phyloP scores from a whole-genome alignment of 768 basidiomycete genomes.

The Pleurotus pulmonarius region DNA sequence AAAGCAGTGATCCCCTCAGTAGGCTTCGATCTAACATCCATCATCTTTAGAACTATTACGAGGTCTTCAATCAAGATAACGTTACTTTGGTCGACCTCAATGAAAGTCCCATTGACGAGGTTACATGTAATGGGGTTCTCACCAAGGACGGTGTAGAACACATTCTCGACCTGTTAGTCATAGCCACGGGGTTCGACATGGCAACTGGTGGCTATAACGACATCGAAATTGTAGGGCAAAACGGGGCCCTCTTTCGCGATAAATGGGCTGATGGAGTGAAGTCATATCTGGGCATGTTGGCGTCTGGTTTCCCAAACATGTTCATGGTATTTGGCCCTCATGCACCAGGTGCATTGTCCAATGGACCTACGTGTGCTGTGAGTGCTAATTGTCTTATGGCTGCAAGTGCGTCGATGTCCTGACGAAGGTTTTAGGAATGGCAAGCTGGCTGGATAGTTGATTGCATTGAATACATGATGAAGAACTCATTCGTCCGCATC shows the following conservation, averaged over 20 bases:
- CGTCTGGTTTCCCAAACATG: constrained; percentile 14
- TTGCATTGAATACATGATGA: constrained; percentile 10
- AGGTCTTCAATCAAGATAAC: constrained; percentile 14
- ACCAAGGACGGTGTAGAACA: constrained; percentile 9
- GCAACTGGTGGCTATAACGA: constrained; percentile 9
- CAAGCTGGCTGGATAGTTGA: constrained; percentile 14
- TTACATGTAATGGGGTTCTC: constrained; percentile 12
- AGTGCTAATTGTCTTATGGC: not conserved
- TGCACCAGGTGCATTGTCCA: constrained; percentile 11
- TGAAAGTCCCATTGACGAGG: constrained; percentile 11
- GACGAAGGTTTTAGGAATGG: constrained; percentile 10
- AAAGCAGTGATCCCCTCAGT: not conserved
- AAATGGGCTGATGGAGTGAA: constrained; percentile 13
- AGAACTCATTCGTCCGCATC: constrained; percentile 6
- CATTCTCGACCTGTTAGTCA: constrained; percentile 12
- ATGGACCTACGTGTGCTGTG: constrained; percentile 13
- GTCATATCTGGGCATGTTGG: constrained; percentile 14
- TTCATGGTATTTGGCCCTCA: constrained; percentile 15
- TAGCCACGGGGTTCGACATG: constrained; percentile 15
- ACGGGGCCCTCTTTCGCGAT: constrained; percentile 10
- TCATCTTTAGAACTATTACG: constrained; percentile 1
- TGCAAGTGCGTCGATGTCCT: not conserved
- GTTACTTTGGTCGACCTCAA: constrained; percentile 14
- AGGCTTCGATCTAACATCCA: not conserved
- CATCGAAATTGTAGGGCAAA: constrained; percentile 13